Base-by-base conservation (phyloP, 1,139 yeast genomes). In the Groenewaldozyma sp. region DNA sequence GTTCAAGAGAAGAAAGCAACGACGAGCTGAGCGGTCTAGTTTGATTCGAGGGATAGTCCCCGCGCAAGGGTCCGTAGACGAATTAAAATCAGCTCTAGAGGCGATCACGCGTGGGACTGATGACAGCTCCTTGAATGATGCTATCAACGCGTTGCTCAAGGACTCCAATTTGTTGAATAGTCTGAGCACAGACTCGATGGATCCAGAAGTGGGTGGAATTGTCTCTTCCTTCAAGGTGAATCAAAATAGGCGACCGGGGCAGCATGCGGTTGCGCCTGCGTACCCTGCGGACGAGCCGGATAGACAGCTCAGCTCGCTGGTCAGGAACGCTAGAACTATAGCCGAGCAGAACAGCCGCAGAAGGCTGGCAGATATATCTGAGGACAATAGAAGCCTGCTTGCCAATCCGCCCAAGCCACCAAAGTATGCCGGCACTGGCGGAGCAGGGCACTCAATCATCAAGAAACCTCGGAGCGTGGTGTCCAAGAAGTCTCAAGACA, bases 1-100 rank as follows among this genome's bases (percentile, higher is more conserved):
- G 58, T 84, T 82, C 55, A 71, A 68, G 35, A 72, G 67, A 48
- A 68, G 95, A 31, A 73, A 75, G 51, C 72, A 71, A 44, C 76
- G 77, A 55, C 66, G 94, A 43, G 51, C 77, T 31, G 66, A 54
- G 28, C 48, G 61, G 20, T 54, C 35, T 14, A 34, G 22, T 10
- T 31, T 31, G 16, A 19, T 31, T 10, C 17, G 26, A 29, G 18
- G 14, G 9, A 29, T 29, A 6, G 18, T 10, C 18, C 9, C 20
- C 13, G 33, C 33, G 11, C 17, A 19, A 5, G 33, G 20, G 10
- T 18, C 16, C 18, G 43, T 39, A 9, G 22, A 19, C 5, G 45
- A 42, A 13, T 18, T 42, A 14, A 24, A 36, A 27, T 40, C 49
- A 7, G 49, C 51, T n/a, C 34, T 50, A 31, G 54, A 48, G 31